Base-by-base conservation (phyloP, 192 early-diverging fungal genomes). In the Linnemannia elongata region DNA sequence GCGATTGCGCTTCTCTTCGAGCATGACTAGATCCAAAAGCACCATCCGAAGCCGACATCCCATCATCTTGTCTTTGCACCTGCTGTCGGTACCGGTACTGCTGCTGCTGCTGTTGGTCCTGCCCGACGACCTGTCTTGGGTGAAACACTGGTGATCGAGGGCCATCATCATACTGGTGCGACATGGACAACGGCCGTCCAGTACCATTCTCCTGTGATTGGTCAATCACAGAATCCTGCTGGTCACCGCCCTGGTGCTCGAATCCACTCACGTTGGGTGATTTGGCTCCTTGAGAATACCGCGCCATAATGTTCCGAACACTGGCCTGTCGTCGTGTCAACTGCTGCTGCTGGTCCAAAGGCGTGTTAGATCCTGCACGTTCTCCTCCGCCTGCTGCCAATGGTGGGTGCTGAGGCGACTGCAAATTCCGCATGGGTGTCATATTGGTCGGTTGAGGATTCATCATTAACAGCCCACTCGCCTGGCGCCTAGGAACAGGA, bases 281-380 rank as follows among this genome's bases (percentile, higher is more conserved):
- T 54, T 66, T 75, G 27, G 73, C 63, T 24, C 71, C 52, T 18
- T 78, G 84, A 24, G 79, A 81, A 36, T 81, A 81, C 27, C 80
- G 42, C 17, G 79, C 71, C 79, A 81, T 74, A 35, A 81, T 87
- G 42, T 87, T 81, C 0, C 79, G 79, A 3, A 81, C 79, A 30
- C 72, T 81, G 6, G 72, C 72, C 49, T 81, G 85, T 41, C 85
- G 75, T 24, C 76, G 76, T 7, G 76, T 57, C 12, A 80, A 13
- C 9, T 71, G 49, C 12, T 66, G 60, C 0, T 33, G 27, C 33
- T 66, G 60, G 22, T n/a, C n/a, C 10, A 41, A 36, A 6, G 79
- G 45, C 1, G 44, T 60, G 35, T 74, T 73, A 5, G 68, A 27
- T 35, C 35, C 72, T 30, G 33, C 27, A 24, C 22, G 44, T 33